Conservation (phyloP, 306 rosid genomes). For the Lotus japonicus region DNA sequence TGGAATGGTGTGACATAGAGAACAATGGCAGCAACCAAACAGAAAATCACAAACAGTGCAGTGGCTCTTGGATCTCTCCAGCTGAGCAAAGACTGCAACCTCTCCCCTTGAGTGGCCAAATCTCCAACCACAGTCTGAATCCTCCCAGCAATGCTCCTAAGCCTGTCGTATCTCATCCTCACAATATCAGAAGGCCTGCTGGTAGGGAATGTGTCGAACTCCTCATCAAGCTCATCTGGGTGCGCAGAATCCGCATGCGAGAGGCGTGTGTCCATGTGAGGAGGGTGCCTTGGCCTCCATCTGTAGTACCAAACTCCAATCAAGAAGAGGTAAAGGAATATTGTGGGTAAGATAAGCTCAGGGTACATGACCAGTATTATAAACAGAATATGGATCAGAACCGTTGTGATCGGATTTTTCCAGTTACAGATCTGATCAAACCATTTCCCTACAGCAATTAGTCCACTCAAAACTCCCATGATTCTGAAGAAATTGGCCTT, state of each 20-base stretch:
- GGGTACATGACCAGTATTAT: slow-evolving; percentile 94
- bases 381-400: slow-evolving; percentile 77
- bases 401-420: slow-evolving; percentile 93
- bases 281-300: slow-evolving; percentile 99
- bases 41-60: slow-evolving; percentile 81
- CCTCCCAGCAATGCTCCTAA: slow-evolving; percentile 90
- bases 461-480: slow-evolving; percentile 83
- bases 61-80: slow-evolving; percentile 99
- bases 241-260: slow-evolving; percentile 84
- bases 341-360: slow-evolving; percentile 89
- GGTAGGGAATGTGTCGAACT: slow-evolving; percentile 89
- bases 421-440: slow-evolving; percentile 95
- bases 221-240: slow-evolving; percentile 93
- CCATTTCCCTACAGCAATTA: slow-evolving; percentile 96
- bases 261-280: slow-evolving; percentile 98
- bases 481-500: slow-evolving; percentile 94
- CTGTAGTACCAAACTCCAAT: slow-evolving; percentile 97
- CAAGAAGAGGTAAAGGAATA: slow-evolving; percentile 93
- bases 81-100: slow-evolving; percentile 92
- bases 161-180: slow-evolving; percentile 88
- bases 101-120: slow-evolving; percentile 96
- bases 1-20: slow-evolving; percentile 93
- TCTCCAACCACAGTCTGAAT: slow-evolving; percentile 96
- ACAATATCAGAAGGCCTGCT: slow-evolving; percentile 68
- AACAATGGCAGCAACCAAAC: slow-evolving; percentile 82